phyloP scores from a whole-genome alignment of 1,284 basidiomycete genomes.

The Mycena citricolor region DNA sequence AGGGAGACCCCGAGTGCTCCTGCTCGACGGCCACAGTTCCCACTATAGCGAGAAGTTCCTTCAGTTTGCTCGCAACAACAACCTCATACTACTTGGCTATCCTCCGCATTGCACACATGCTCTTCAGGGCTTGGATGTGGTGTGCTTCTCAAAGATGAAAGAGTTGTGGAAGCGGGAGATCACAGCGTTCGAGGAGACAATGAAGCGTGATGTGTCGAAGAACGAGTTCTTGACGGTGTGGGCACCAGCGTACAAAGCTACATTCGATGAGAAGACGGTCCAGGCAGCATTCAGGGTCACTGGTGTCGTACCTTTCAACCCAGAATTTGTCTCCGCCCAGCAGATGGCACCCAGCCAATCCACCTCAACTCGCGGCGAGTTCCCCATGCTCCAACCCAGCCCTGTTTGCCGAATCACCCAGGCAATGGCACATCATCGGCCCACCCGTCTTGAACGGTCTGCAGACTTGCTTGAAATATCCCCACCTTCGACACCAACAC shows the following conservation, averaged over 20 bases:
- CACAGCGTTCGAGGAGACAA: conserved; percentile 21
- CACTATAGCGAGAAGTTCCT: conserved; percentile 29
- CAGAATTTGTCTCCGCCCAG: conserved; percentile 15
- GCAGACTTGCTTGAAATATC: too few species aligned
- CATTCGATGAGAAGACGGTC: conserved; percentile 25
- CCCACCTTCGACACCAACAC: not conserved
- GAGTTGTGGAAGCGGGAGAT: conserved; percentile 24
- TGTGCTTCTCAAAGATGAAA: conserved; percentile 34
- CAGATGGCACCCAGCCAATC: conserved; percentile 22
- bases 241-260: conserved; percentile 16
- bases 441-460: conserved; percentile 6
- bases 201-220: conserved; percentile 19
- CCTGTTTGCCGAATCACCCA: conserved; percentile 20
- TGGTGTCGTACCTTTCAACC: conserved; percentile 16
- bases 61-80: conserved; percentile 22
- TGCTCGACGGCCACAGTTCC: conserved; percentile 33
- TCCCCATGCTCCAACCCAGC: conserved; percentile 21
- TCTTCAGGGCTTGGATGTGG: conserved; percentile 39
- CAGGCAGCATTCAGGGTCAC: conserved; percentile 17
- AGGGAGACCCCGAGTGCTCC: conserved; percentile 24
- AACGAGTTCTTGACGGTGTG: conserved; percentile 26
- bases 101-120: conserved; percentile 42
- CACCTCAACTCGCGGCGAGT: conserved; percentile 15
- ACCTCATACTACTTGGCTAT: conserved; percentile 36
- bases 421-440: conserved; percentile 10